phyloP scores from a whole-genome alignment of 805 yeast species.

The Sugiyamaella qingdaonensis region DNA sequence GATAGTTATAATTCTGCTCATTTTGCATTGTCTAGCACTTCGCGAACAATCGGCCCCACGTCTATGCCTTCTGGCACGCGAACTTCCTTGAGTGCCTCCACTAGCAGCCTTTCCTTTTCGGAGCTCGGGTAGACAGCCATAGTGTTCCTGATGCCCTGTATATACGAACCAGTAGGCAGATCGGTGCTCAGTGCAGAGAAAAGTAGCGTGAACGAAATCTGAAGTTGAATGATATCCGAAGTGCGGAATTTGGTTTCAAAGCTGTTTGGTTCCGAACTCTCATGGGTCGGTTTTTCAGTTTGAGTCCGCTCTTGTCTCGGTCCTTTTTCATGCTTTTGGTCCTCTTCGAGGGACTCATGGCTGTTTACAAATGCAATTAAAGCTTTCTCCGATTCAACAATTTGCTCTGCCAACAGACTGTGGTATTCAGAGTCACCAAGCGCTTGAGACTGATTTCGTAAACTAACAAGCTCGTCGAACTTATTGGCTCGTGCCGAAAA shows the following conservation, averaged over 20 bases:
- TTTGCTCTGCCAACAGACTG: neutral
- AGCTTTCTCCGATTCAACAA: neutral
- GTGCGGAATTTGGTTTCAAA: neutral
- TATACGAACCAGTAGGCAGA: slow-evolving; percentile 25
- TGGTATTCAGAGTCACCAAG: neutral
- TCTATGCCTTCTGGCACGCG: slow-evolving; percentile 23
- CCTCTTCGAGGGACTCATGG: neutral
- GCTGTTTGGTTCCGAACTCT: neutral
- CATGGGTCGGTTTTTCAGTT: neutral
- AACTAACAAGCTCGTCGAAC: neutral
- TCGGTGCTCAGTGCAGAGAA: slow-evolving; percentile 21
- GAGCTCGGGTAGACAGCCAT: slow-evolving; percentile 11
- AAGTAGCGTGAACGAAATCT: slow-evolving; percentile 22
- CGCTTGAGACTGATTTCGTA: neutral
- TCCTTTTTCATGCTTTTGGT: neutral
- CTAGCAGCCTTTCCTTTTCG: slow-evolving; percentile 17
- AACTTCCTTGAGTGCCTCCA: slow-evolving; percentile 23
- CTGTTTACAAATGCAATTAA: neutral
- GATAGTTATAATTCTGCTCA: no score
- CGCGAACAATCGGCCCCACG: slow-evolving; percentile 19
- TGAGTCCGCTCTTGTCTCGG: neutral
- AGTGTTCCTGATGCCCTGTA: slow-evolving; percentile 19
- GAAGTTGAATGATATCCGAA: slow-evolving; percentile 17
- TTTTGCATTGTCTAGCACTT: slow-evolving; percentile 8
- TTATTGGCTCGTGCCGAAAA: neutral